Evolutionary conservation across 1,284 basidiomycete genomes (phyloP), one percentile per base, ranked within the genome.

Genomic region (Sanguinoderma infundibulare): DNA sequence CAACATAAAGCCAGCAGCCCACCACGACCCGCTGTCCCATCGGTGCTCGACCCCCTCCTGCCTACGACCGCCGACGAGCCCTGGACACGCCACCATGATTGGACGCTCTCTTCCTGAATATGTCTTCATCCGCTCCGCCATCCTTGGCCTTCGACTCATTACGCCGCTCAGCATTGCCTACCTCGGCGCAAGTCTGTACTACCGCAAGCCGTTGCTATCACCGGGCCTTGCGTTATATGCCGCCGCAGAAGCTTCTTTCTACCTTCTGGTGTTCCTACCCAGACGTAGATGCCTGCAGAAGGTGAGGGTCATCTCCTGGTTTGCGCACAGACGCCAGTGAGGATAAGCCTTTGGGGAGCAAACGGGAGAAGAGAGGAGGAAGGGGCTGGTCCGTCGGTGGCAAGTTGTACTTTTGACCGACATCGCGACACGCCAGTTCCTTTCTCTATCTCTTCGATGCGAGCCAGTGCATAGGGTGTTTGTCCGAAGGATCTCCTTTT

Each of bases 61-160:
- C n/a, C n/a, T n/a, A n/a, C n/a, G n/a, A n/a, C n/a, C n/a, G n/a
- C n/a, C n/a, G n/a, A n/a, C n/a, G n/a, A n/a, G n/a, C n/a, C n/a
- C n/a, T n/a, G n/a, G n/a, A n/a, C n/a, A n/a, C n/a, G n/a, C n/a
- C n/a, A 32, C 26, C 3, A 78, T 78, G 76, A 73, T 78, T 42
- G 73, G 74, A 8, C 62, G 65, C 30, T 83, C 76, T 50, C 59
- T 77, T 32, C 74, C 76, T 0, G 86, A 87, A 74, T 86, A 84
- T 69, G 63, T 86, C 64, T 82, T 83, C 69, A 87, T 89, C 56
- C 77, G 77, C 46, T 49, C 70, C 12, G 77, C 73, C 34, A 87
- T 89, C 60, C 44, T 74, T n/a, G 67, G 58, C 15, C 76, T 89
- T 22, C 83, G 79, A 20, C 75, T 80, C 57, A 66, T 88, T 35